Base-by-base conservation (phyloP, 2,329 filamentous ascomycete genomes). In the Tothia fuscella region DNA sequence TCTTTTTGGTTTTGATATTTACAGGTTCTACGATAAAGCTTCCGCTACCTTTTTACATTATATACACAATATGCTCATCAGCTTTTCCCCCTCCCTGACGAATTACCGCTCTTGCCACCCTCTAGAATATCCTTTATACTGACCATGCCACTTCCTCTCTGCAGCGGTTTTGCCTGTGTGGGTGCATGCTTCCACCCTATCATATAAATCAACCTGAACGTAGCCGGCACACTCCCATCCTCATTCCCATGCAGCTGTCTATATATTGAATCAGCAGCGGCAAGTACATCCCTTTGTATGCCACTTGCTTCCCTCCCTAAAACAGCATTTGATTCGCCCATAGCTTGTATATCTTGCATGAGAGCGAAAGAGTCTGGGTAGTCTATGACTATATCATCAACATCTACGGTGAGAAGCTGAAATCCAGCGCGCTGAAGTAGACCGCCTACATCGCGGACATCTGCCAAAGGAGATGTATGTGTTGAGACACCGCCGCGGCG, bases 121-220 rank as follows among this genome's bases (percentile, higher is more conserved):
- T 71, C 76, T 16, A 83, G 58, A 14, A 94, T 68, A 59, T 96
- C 88, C 60, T 91, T 93, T 48, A 98, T 71, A 60, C 83, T 94
- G 31, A 94, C 66, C 56, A 94, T 71, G 7, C 85, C 91, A 49
- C 81, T 93, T 1, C 91, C 91, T 50, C 91, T 75, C 49, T 80
- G 64, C 44, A 96, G 64, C 4, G 91, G 88, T 61, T 89, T 70
- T 2, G 80, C 70, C 63, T 96, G 88, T 41, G 79, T 75, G 22
- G 74, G 72, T 2, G 83, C 80, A 50, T 88, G 83, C 57, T 89
- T 93, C 91, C 91, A 98, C 0, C 91, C 91, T 61, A 98, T 98
- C 88, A 96, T 95, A 61, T 91, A 94, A 47, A 98, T 95, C 51
- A 94, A 72, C 51, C 91, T 74, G 57, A 95, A 98, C 0, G 91